Evolutionary conservation across 768 basidiomycete genomes (phyloP), one percentile per base, ranked within the genome.

Genomic region (Lactarius sp.): DNA sequence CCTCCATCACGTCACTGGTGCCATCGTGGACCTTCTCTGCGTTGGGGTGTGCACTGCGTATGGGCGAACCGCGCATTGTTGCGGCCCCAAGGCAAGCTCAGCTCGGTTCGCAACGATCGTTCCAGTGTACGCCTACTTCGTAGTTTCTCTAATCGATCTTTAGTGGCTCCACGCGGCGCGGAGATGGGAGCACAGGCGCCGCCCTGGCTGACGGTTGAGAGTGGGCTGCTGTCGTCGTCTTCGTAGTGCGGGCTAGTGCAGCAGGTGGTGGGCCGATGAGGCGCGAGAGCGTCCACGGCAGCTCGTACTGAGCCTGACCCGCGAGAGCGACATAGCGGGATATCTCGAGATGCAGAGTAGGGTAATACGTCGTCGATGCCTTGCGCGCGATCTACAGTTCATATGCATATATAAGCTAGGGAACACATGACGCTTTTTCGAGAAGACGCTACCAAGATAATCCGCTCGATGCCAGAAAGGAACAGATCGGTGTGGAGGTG

Each of bases 311-410:
- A 44, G 91, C 82, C 16, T 80, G 78, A 31, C 75, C 75, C 3
- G 87, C 85, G 65, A 85, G 80, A 0, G 81, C 78, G 67, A 98
- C 81, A 73, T 98, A 98, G 37, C 94, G 85, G 14, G 94, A 83
- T 56, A 99, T 78, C 74, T 99, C 96, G 46, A 98, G 86, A 74
- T 99, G 97, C 1, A 99, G 82, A 3, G 86, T 88, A 0, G 94
- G 93, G 74, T 99, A 99, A 75, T 97, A 98, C 13, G 88, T 86
- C 27, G 88, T 86, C 18, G 95, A 98, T 16, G 97, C 94, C 75
- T 98, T 98, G 56, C 97, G 90, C 0, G 93, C 85, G 50, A 95
- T 92, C 95, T 98, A 68, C 3, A 34, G n/a, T 22, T n/a, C 13
- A 36, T 60, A 2, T 31, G 16, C 14, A 27, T 44, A 1, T 20